These are phyloP conservation scores for Hirschfeldia incana DNA, from an alignment of 345 rosid species.

Conservation along the genomic window DNA sequence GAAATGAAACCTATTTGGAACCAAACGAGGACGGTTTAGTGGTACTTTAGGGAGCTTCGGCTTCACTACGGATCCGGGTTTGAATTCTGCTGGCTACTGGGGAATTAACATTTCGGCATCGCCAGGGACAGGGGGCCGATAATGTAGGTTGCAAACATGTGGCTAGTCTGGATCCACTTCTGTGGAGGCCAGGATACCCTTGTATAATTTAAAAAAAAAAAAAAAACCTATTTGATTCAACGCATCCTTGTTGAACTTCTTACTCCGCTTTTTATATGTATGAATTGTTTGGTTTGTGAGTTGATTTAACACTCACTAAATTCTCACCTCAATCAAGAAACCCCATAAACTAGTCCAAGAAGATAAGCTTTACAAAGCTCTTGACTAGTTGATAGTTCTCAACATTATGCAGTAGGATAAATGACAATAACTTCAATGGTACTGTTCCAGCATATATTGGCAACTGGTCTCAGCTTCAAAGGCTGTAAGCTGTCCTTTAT, in stretches of 20 bases:
- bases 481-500: slow-evolving; percentile 53
- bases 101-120: no score
- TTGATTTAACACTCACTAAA: neutral
- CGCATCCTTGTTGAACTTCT: neutral
- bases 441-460: slow-evolving; percentile 57
- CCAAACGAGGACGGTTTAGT: no score
- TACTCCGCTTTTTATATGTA: neutral
- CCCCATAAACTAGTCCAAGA: neutral
- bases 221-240: neutral
- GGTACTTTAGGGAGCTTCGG: no score
- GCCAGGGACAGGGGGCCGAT: no score
- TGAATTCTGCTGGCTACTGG: no score
- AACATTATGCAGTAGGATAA: slow-evolving; percentile 54
- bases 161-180: no score
- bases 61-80: no score
- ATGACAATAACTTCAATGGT: slow-evolving; percentile 74
- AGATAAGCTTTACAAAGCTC: neutral
- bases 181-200: no score
- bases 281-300: neutral
- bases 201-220: no score
- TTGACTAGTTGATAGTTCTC: neutral
- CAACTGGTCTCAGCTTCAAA: slow-evolving; percentile 53
- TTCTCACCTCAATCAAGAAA: neutral
- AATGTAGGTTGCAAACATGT: no score
- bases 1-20: neutral